phyloP scores from a whole-genome alignment of 2,329 filamentous ascomycete species.

The Aspergillus calidoustus region DNA sequence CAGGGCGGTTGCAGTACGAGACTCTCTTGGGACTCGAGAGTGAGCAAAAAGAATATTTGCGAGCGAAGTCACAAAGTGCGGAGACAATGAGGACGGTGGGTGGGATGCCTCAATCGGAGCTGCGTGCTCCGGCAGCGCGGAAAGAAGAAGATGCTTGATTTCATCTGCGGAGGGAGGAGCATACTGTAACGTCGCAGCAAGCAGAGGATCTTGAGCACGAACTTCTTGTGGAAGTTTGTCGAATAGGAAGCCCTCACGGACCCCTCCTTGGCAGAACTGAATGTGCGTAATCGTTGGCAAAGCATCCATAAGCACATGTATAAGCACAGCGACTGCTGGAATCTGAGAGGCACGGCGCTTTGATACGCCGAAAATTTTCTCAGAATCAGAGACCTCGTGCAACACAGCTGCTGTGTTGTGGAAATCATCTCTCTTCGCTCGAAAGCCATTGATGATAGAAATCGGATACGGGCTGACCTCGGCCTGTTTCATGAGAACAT shows the following conservation, averaged over 20 bases:
- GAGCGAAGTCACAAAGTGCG: slow-evolving; percentile 58
- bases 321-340: slow-evolving; percentile 78
- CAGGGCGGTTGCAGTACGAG: slow-evolving; percentile 69
- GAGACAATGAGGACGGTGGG: slow-evolving; percentile 50
- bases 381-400: slow-evolving; percentile 42
- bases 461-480: slow-evolving; percentile 78
- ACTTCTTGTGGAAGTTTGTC: slow-evolving; percentile 65
- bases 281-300: slow-evolving; percentile 74
- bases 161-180: slow-evolving; percentile 53
- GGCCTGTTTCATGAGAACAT: slow-evolving; percentile 81
- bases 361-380: slow-evolving; percentile 72
- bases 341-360: slow-evolving; percentile 79
- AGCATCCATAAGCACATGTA: slow-evolving; percentile 72
- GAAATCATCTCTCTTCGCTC: slow-evolving; percentile 66
- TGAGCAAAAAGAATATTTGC: slow-evolving; percentile 64
- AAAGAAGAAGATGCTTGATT: slow-evolving; percentile 55
- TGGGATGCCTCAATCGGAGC: slow-evolving; percentile 26
- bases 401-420: slow-evolving; percentile 55
- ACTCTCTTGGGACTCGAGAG: slow-evolving; percentile 56
- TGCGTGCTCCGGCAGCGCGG: slow-evolving; percentile 48
- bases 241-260: slow-evolving; percentile 81
- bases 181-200: slow-evolving; percentile 62
- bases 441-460: slow-evolving; percentile 79
- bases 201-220: slow-evolving; percentile 69
- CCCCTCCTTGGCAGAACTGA: slow-evolving; percentile 85